Conservation (phyloP, 2,329 filamentous ascomycete genomes). For the Phialophora tarda region DNA sequence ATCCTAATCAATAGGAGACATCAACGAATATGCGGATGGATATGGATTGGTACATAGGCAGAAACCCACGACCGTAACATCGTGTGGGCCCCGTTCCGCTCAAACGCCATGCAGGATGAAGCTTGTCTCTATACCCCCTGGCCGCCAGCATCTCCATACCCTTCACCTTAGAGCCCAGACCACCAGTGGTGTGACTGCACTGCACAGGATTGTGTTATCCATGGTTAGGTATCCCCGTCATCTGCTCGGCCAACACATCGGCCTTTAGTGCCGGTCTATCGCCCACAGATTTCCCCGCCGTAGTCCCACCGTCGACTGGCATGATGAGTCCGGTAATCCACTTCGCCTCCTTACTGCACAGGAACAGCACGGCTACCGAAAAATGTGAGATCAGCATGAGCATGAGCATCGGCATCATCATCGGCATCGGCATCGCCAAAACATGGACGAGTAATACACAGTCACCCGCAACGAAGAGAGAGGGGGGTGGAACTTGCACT, state of each 20-base stretch:
- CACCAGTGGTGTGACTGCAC: not conserved
- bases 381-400: not conserved
- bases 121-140: too few relatives aligned
- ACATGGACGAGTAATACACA: too few relatives aligned
- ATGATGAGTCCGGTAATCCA: slow-evolving; percentile 32
- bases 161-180: not conserved
- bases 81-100: not conserved
- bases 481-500: not conserved
- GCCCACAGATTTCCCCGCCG: slow-evolving; percentile 19
- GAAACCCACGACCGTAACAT: too few relatives aligned
- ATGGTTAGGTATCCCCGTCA: slow-evolving; percentile 26
- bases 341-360: slow-evolving; percentile 24
- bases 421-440: not conserved
- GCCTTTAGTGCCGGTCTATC: slow-evolving; percentile 23
- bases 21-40: not conserved
- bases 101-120: not conserved
- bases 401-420: not conserved
- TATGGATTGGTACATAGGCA: not conserved
- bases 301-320: slow-evolving; percentile 29
- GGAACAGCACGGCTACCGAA: slow-evolving; percentile 18
- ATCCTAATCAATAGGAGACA: not conserved
- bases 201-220: not conserved
- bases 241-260: slow-evolving; percentile 22
- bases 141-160: not conserved
- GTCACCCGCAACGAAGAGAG: not conserved